phyloP scores from a whole-genome alignment of 2,329 filamentous ascomycete species.

The Phyllosticta citrichinensis region DNA sequence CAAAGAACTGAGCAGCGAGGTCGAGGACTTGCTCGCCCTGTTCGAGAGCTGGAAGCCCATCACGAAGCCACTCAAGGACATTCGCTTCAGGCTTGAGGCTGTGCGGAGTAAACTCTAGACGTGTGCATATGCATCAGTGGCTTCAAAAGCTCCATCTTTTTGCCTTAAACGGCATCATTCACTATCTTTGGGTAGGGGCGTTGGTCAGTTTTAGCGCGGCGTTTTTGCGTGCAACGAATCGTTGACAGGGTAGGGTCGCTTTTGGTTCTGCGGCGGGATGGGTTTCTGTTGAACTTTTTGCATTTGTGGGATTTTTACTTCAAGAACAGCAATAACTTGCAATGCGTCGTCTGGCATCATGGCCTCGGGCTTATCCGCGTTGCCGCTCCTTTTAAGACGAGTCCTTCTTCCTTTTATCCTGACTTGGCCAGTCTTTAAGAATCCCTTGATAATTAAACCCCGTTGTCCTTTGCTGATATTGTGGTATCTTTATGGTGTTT shows the following conservation, averaged over 20 bases:
- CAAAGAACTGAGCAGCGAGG: constrained; percentile 67
- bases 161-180: neutral
- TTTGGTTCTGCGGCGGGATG: neutral
- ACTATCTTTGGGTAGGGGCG: neutral
- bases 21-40: constrained; percentile 65
- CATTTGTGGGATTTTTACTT: no score
- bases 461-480: neutral
- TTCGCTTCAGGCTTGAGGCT: constrained; percentile 87
- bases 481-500: neutral
- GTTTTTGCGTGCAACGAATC: neutral
- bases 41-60: constrained; percentile 91
- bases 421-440: no score
- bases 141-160: neutral
- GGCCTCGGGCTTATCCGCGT: no score
- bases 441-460: no score
- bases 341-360: no score
- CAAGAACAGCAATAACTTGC: no score
- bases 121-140: neutral
- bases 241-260: neutral
- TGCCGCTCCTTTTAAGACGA: no score
- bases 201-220: neutral
- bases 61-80: constrained; percentile 87
- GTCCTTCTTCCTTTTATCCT: no score
- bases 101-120: constrained; percentile 70
- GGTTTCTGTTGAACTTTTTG: neutral